A percentile compares a stretch with the other conserved stretches of the same genome.
phyloP scores from a whole-genome alignment of 1,139 yeast species.

The Protomyces pachydermus region DNA sequence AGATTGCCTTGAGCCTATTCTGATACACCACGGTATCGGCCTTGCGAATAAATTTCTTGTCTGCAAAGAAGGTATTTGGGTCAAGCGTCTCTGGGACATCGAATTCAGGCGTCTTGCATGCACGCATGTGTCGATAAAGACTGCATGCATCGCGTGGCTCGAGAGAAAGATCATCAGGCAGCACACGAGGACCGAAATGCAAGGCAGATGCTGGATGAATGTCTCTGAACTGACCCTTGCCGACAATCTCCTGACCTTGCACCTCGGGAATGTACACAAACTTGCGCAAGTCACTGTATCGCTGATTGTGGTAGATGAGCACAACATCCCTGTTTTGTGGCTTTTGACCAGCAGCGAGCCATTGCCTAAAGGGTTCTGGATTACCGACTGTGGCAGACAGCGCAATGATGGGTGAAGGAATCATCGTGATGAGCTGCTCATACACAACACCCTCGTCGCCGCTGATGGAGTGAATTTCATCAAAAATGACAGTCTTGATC shows the following conservation, averaged over 20 bases:
- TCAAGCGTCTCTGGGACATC: constrained; percentile 26
- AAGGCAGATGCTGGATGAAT: constrained; percentile 28
- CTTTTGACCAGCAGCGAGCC: constrained; percentile 28
- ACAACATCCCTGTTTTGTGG: constrained; percentile 25
- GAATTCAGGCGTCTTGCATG: constrained; percentile 25
- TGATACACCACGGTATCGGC: constrained; percentile 28
- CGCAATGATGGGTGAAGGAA: constrained; percentile 29
- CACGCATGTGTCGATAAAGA: constrained; percentile 23
- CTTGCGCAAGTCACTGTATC: constrained; percentile 28
- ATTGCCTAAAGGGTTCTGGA: constrained; percentile 23
- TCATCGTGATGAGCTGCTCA: constrained; percentile 25
- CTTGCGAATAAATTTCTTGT: constrained; percentile 25
- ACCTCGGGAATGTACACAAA: constrained; percentile 27
- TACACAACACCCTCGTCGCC: constrained; percentile 28
- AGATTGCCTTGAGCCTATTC: constrained; percentile 17
- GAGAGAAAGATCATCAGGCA: constrained; percentile 26
- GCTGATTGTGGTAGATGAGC: constrained; percentile 26
- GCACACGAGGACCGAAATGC: constrained; percentile 25
- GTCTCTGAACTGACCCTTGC: constrained; percentile 16
- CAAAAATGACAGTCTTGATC: constrained; percentile 28
- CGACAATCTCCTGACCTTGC: constrained; percentile 13
- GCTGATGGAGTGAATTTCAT: constrained; percentile 28
- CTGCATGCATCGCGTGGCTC: constrained; percentile 27
- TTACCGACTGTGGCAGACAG: constrained; percentile 30
- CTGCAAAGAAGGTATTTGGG: constrained; percentile 25